Evolutionary conservation across 257 asterid species (phyloP), one percentile per base, ranked within the genome.

Genomic region (Capsicum rhomboideum): DNA sequence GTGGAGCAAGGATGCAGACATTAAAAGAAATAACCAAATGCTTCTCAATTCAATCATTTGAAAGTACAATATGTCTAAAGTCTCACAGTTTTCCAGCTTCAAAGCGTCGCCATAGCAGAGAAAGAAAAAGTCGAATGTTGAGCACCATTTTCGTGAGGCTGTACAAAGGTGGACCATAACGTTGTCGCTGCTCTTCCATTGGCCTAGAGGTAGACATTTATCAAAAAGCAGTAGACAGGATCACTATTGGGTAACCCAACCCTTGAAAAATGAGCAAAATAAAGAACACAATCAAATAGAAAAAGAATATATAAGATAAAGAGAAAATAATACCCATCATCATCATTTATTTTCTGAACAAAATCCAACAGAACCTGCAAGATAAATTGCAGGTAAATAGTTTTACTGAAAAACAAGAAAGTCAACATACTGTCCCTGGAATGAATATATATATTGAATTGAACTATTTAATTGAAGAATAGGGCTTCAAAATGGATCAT

Each of bases 171-270:
- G 99, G 98, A 66, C 99, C 99, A 90, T 96, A 96, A 83, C 98
- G 90, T 9, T 93, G 91, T 58, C 99, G 93, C 88, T 96, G 99
- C 94, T 96, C 99, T 91, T 96, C 99, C 99, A 96, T 96, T 84
- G 99, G 99, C 92, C 99, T 96, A 90, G 79, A 28, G 82, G 85
- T 67, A 83, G 88, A 86, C 82, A 72, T 74, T 59, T 58, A 78
- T 89, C 88, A 90, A 91, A 90, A 89, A 40, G 86, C 85, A 53
- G 81, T 46, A 72, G 64, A 85, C 87, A 23, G 54, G 14, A 82
- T 84, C 74, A 85, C 83, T 82, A 87, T 40, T 83, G 81, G 79
- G 72, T 68, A 63, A 69, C 63, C 54, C 80, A 87, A 83, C 80
- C 42, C 72, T 50, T 21, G 64, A 54, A 85, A 59, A 64, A 71